Evolutionary conservation across 257 asterid genomes (phyloP).

Genomic region (Plantago major): DNA sequence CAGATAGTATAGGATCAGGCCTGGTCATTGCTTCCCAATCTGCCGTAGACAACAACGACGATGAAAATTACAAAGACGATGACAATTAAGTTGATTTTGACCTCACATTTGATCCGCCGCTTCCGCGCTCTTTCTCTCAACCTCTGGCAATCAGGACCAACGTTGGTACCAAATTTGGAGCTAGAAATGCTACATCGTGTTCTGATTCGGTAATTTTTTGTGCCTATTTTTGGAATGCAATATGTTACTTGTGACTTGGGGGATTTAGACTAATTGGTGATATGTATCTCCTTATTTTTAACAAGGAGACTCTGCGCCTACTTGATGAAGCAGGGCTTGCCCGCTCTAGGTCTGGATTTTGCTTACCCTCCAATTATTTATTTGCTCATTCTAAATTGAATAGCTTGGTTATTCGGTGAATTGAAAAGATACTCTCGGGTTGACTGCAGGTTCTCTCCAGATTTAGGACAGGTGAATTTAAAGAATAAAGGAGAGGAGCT

Average conservation of each 20-base stretch:
- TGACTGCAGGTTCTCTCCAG: slow-evolving; percentile 70
- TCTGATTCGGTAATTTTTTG: slow-evolving; percentile 68
- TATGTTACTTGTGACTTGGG: too few relatives aligned
- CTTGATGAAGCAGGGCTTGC: too few relatives aligned
- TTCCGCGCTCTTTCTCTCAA: slow-evolving; percentile 60
- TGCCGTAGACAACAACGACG: slow-evolving; percentile 47
- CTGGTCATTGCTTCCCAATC: slow-evolving; percentile 97
- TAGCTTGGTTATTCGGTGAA: slow-evolving; percentile 3
- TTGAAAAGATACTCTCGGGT: slow-evolving; percentile 12
- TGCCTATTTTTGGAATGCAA: not conserved
- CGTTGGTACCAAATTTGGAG: slow-evolving; percentile 21
- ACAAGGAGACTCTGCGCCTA: slow-evolving; percentile 48
- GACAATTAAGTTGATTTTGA: slow-evolving; percentile 50
- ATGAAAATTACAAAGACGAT: slow-evolving; percentile 29
- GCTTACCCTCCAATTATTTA: not conserved
- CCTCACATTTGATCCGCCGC: slow-evolving; percentile 65
- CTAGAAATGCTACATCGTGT: slow-evolving; percentile 39
- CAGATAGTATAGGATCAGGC: too few relatives aligned
- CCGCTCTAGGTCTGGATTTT: slow-evolving; percentile 37
- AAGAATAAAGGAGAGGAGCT: slow-evolving; percentile 59
- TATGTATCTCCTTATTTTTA: too few relatives aligned
- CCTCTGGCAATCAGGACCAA: slow-evolving; percentile 37
- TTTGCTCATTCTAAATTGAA: slow-evolving; percentile 3
- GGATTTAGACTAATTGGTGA: slow-evolving; percentile 2
- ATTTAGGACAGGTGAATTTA: slow-evolving; percentile 46